Evolutionary conservation across 1,284 basidiomycete genomes (phyloP).

Genomic region (Peniophora sp.): DNA sequence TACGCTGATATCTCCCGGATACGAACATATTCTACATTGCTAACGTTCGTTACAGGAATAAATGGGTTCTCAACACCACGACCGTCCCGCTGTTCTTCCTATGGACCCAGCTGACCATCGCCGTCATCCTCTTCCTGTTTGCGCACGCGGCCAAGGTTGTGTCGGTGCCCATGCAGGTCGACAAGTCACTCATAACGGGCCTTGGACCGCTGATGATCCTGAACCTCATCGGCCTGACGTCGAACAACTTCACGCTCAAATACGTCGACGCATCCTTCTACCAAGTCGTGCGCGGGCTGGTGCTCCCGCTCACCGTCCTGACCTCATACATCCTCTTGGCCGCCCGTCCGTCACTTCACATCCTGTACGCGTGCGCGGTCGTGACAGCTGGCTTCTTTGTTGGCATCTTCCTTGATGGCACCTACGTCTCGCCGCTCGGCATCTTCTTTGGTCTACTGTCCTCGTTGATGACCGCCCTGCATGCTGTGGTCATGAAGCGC

Average conservation of each 20-base stretch:
- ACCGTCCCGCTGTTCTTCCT: conserved; percentile 78
- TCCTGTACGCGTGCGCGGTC: conserved; percentile 62
- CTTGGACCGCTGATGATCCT: conserved; percentile 66
- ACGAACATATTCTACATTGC: no score
- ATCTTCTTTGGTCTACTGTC: conserved; percentile 70
- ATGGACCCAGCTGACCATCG: conserved; percentile 73
- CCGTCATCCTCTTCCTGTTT: conserved; percentile 63
- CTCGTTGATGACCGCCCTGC: conserved; percentile 71
- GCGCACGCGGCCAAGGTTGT: conserved; percentile 57
- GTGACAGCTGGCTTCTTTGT: conserved; percentile 82
- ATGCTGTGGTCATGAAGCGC: conserved; percentile 84
- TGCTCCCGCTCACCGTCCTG: conserved; percentile 80
- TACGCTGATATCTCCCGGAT: conserved; percentile 30
- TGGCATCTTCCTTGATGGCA: conserved; percentile 74
- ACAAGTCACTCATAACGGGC: conserved; percentile 57
- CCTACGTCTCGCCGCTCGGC: conserved; percentile 52
- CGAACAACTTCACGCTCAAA: conserved; percentile 83
- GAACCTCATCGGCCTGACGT: conserved; percentile 79
- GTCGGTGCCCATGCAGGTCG: conserved; percentile 52
- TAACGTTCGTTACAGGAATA: conserved; percentile 43
- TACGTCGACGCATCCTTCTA: conserved; percentile 91
- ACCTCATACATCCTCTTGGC: conserved; percentile 70
- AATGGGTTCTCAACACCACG: conserved; percentile 71
- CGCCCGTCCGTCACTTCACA: conserved; percentile 62
- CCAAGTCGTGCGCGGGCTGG: conserved; percentile 81